Conservation (phyloP, 257 asterid genomes). For the Coffea eugenioides region DNA sequence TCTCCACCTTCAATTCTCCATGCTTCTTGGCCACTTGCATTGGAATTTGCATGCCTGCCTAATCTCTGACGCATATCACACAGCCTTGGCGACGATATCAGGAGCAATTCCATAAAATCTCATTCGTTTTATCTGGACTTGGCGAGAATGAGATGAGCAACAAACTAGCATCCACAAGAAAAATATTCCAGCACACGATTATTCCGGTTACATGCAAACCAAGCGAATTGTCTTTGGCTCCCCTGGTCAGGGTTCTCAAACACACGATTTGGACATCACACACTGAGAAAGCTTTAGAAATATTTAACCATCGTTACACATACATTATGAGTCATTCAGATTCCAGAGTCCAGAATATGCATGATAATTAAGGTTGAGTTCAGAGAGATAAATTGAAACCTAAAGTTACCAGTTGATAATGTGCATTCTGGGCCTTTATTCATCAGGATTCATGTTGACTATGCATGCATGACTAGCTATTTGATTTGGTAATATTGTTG, state of each 20-base stretch:
- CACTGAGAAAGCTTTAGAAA: background rate
- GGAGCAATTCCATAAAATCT: background rate
- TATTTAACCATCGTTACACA: background rate
- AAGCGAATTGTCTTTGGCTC: background rate
- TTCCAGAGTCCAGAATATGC: background rate
- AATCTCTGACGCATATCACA: slow-evolving; percentile 8
- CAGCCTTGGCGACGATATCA: background rate
- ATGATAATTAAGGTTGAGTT: background rate
- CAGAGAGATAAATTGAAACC: background rate
- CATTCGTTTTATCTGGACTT: background rate
- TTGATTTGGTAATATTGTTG: background rate
- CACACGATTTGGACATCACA: background rate
- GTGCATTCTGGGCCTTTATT: background rate
- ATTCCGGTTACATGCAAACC: background rate
- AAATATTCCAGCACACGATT: background rate
- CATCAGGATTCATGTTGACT: background rate
- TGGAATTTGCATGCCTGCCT: slow-evolving; percentile 7
- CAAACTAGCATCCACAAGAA: background rate
- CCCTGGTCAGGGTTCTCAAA: background rate
- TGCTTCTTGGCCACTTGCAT: slow-evolving; percentile 43
- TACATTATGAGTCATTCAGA: background rate
- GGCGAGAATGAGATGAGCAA: background rate
- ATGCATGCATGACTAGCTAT: background rate
- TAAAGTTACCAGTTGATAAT: background rate
- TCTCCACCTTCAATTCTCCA: slow-evolving; percentile 20